Conservation (phyloP, 371 early-diverging fungal species). For the Mortierella sp. region DNA sequence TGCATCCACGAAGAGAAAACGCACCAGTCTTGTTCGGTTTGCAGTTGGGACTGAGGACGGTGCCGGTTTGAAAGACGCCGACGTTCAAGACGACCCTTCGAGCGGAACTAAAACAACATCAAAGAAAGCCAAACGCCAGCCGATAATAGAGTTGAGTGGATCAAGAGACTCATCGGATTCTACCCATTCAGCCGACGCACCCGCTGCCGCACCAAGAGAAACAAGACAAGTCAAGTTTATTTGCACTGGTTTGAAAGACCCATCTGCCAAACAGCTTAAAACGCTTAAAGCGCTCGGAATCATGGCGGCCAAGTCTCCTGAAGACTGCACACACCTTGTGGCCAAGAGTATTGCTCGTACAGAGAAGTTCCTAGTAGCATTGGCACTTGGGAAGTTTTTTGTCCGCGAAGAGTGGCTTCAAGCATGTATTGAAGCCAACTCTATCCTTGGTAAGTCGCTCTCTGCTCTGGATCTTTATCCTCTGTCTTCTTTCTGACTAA, state of each 20-base stretch:
- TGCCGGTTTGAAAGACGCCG: too few species aligned
- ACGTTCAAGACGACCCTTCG: too few species aligned
- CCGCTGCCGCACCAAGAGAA: not conserved
- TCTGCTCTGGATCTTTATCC: not conserved
- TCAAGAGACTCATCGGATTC: conserved; percentile 10
- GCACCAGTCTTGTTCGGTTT: too few species aligned
- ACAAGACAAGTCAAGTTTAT: conserved; percentile 27
- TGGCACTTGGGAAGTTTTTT: conserved; percentile 36
- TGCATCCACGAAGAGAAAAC: not conserved
- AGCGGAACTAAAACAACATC: too few species aligned
- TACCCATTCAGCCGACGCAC: not conserved
- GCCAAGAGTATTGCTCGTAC: conserved; percentile 37
- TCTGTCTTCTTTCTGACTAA: not conserved
- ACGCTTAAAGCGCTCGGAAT: conserved; percentile 40
- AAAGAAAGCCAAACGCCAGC: conserved; percentile 1
- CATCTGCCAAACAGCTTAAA: conserved; percentile 29
- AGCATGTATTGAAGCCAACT: conserved; percentile 47
- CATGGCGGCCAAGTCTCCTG: conserved; percentile 25
- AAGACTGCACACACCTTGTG: conserved; percentile 42
- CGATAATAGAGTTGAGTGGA: conserved; percentile 7
- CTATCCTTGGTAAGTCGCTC: conserved; percentile 31
- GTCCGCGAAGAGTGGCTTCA: conserved; percentile 48
- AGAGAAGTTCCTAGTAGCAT: conserved; percentile 42
- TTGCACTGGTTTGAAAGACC: conserved; percentile 36
- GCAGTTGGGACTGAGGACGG: too few species aligned